Evolutionary conservation across 805 yeast genomes (phyloP).

Genomic region (Cyberlindnera americana): DNA sequence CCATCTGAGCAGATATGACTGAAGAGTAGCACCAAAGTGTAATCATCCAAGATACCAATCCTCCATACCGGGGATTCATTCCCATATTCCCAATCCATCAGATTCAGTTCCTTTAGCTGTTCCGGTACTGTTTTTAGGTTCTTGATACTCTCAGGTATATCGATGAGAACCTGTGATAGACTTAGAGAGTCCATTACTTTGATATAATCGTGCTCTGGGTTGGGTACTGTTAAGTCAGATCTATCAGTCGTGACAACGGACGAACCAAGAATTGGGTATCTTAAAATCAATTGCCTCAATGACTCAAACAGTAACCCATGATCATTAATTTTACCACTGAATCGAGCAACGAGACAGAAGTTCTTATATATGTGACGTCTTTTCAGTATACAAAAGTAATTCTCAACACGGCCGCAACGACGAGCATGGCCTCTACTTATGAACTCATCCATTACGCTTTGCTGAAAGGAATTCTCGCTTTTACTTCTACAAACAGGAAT

Average conservation of each 20-base stretch:
- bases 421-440: conserved; percentile 21
- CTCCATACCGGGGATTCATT: conserved; percentile 19
- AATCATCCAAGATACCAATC: conserved; percentile 15
- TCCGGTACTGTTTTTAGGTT: conserved; percentile 3
- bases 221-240: conserved; percentile 14
- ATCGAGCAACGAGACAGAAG: conserved; percentile 16
- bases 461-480: too few species aligned
- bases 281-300: conserved; percentile 12
- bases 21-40: conserved; percentile 18
- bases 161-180: conserved; percentile 15
- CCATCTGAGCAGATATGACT: conserved; percentile 26
- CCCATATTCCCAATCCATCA: conserved; percentile 15
- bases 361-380: conserved; percentile 21
- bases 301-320: conserved; percentile 7
- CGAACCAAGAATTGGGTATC: conserved; percentile 19
- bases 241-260: conserved; percentile 19
- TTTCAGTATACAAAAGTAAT: conserved; percentile 20
- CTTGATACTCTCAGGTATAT: conserved; percentile 10
- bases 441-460: conserved; percentile 1
- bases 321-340: conserved; percentile 12
- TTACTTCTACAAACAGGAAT: neutral
- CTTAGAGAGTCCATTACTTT: conserved; percentile 16
- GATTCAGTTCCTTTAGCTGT: conserved; percentile 10
- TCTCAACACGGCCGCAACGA: conserved; percentile 23
- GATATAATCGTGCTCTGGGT: conserved; percentile 20